Percentiles rank a stretch among this genome's conserved stretches.
Conservation (phyloP, 2,329 filamentous ascomycete genomes). For the Sclerotinia glacialis region DNA sequence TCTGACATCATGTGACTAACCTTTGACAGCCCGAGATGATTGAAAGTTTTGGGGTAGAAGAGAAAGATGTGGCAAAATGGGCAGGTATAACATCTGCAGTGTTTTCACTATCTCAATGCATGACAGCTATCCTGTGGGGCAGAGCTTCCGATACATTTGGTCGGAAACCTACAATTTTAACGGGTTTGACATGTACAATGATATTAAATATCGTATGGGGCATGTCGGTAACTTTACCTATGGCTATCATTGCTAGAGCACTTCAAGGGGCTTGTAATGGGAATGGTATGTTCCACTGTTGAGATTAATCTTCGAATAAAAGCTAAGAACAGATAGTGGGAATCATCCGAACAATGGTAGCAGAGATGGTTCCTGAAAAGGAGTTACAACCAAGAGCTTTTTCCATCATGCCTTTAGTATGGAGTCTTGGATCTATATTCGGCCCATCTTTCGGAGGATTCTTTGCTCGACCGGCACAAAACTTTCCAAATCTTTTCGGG, state of each 20-base stretch:
- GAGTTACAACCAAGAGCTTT: conserved; percentile 87
- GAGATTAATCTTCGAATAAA: not conserved
- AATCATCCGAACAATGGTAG: conserved; percentile 87
- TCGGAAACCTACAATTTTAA: conserved; percentile 76
- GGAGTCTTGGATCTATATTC: conserved; percentile 83
- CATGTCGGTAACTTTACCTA: conserved; percentile 71
- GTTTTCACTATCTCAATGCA: conserved; percentile 69
- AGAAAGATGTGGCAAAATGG: conserved; percentile 74
- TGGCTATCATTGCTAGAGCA: conserved; percentile 75
- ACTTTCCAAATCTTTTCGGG: conserved; percentile 70
- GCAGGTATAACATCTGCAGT: conserved; percentile 70
- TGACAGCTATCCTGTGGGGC: conserved; percentile 73
- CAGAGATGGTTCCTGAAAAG: conserved; percentile 85
- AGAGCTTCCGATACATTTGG: conserved; percentile 74
- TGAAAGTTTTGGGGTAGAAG: conserved; percentile 68
- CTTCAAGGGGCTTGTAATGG: conserved; percentile 84
- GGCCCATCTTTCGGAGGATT: conserved; percentile 86
- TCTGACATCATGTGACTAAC: conserved; percentile 25
- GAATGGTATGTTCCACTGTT: conserved; percentile 54
- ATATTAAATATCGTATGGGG: conserved; percentile 78
- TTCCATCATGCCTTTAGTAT: conserved; percentile 88
- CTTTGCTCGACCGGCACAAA: conserved; percentile 74
- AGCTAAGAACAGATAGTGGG: conserved; percentile 55
- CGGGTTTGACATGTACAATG: conserved; percentile 76
- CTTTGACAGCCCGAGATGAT: conserved; percentile 74